Evolutionary conservation across 148 eudicot species (phyloP), one percentile per base, ranked within the genome.

Genomic region (Silene uniflora): DNA sequence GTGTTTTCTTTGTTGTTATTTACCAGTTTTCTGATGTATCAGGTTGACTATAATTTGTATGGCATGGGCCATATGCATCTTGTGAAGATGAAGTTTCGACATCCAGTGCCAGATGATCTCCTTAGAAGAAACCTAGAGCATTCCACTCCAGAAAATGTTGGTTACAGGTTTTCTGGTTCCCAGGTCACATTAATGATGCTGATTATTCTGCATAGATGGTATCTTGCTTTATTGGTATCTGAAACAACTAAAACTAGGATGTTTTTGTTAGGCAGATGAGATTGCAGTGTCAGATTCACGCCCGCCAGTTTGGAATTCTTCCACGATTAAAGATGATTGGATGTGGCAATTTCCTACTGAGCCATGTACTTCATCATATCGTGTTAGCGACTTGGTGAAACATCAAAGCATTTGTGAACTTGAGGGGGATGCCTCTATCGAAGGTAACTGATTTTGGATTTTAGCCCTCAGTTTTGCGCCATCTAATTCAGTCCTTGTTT

Each of bases 31-130:
- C 55, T 68, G 74, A 72, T 42, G 25, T 72, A 27, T 59, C 81
- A 94, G 99, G 88, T 92, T 64, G 97, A 96, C 81, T 88, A 85
- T 77, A 89, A 96, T 81, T 83, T 96, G 81, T 91, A 89, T 85
- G 98, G 99, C 12, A 96, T 96, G 99, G 98, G 96, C 58, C 94
- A 85, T 82, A 79, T 96, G 74, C 99, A 96, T 85, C 91, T 89
- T 77, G 83, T 86, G 74, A 92, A 87, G 85, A 72, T 88, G 87
- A 96, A 87, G 82, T 91, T 96, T 69, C 98, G 95, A 29, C 85
- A 73, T 75, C 97, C 96, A 46, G 85, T 91, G 68, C 97, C 91
- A 67, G 80, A 82, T 81, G 85, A 47, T 78, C 59, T 69, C 62
- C 42, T 79, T 62, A 77, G 52, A 39, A 70, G 76, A 67, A 82